These are phyloP conservation scores for Entrophospora sp. DNA, from an alignment of 192 early-diverging fungal species.

Conservation along the genomic window DNA sequence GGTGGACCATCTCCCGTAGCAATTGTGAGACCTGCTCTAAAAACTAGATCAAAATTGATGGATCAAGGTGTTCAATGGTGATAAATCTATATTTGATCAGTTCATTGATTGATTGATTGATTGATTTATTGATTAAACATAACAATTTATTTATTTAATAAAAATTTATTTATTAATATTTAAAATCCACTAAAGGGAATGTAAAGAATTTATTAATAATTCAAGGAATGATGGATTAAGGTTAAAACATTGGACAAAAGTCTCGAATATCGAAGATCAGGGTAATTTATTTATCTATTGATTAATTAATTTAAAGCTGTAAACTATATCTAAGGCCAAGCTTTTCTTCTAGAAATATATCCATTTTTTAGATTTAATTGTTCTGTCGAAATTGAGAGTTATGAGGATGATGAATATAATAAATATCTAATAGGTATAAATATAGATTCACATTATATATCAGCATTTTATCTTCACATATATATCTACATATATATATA, in stretches of 20 bases:
- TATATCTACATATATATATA: background rate
- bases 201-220: conserved; percentile 63
- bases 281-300: background rate
- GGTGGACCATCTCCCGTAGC: conserved; percentile 60
- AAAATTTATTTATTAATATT: background rate
- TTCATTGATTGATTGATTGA: background rate
- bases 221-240: conserved; percentile 61
- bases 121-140: no score
- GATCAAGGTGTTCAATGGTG: conserved; percentile 60
- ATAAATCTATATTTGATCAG: no score
- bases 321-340: background rate
- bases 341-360: conserved; percentile 43
- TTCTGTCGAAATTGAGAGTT: conserved; percentile 54
- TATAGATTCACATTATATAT: no score
- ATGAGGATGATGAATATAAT: conserved; percentile 77
- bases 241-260: conserved; percentile 73
- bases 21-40: conserved; percentile 46
- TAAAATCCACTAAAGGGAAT: conserved; percentile 39
- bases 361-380: conserved; percentile 72
- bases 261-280: conserved; percentile 45
- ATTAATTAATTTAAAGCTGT: no score
- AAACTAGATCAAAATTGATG: conserved; percentile 61
- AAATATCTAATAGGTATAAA: conserved; percentile 50
- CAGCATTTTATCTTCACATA: background rate
- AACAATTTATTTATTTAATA: background rate